phyloP scores from a whole-genome alignment of 257 asterid species.

The Nyctanthes arbortristis region DNA sequence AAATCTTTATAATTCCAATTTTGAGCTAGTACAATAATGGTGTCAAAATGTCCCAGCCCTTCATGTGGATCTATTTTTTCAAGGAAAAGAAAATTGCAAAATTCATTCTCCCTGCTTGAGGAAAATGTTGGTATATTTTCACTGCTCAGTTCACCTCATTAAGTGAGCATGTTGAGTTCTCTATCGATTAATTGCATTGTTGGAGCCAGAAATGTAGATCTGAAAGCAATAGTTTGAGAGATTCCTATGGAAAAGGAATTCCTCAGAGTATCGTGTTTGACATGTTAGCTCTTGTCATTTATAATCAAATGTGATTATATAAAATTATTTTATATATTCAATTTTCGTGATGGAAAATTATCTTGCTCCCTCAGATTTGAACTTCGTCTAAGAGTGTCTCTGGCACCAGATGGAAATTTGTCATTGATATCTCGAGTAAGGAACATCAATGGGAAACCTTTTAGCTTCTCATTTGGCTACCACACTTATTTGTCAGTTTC shows the following conservation, averaged over 20 bases:
- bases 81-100: no score
- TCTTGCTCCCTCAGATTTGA: conserved; percentile 57
- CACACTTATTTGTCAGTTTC: conserved; percentile 84
- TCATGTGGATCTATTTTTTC: no score
- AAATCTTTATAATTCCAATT: not conserved
- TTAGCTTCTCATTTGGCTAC: conserved; percentile 82
- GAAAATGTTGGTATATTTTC: no score
- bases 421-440: conserved; percentile 76
- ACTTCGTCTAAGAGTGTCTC: conserved; percentile 74
- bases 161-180: no score
- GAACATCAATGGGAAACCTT: conserved; percentile 79
- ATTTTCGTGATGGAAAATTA: conserved; percentile 6
- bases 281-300: not conserved
- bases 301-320: conserved; percentile 8
- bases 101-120: no score
- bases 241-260: no score
- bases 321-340: not conserved
- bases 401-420: conserved; percentile 75
- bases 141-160: no score
- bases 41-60: not conserved
- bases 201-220: no score
- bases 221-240: no score
- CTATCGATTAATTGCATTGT: no score
- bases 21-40: not conserved
- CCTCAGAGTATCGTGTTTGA: conserved; percentile 16